Conservation (phyloP, 345 rosid species). For the Populus pruinosa region DNA sequence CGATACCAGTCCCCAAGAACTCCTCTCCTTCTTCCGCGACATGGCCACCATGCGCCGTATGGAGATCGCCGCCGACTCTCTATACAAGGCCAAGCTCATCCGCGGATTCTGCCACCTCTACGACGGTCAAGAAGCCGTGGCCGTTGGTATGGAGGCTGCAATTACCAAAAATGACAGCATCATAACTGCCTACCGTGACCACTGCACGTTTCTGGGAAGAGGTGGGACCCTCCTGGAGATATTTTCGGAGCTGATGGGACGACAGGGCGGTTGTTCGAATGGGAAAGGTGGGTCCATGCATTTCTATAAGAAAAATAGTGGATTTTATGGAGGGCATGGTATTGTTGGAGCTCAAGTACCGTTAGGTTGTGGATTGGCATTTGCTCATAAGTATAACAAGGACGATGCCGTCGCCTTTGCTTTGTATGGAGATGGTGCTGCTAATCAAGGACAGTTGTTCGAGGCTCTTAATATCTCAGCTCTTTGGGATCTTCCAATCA, state of each 20-base stretch:
- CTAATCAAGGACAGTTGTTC: conserved; percentile 95
- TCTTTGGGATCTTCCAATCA: conserved; percentile 92
- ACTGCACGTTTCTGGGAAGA: conserved; percentile 76
- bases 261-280: conserved; percentile 72
- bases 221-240: conserved; percentile 74
- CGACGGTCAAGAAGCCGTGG: conserved; percentile 96
- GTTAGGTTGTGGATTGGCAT: conserved; percentile 87
- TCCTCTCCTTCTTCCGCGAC: conserved; percentile 63
- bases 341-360: conserved; percentile 98
- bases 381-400: conserved; percentile 88
- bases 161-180: conserved; percentile 79
- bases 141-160: conserved; percentile 93
- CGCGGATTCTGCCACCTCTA: conserved; percentile 98
- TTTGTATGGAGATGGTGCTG: conserved; percentile 95
- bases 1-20: conserved; percentile 63
- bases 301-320: conserved; percentile 77
- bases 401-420: conserved; percentile 82
- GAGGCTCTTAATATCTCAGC: conserved; percentile 92
- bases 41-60: conserved; percentile 92
- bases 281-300: conserved; percentile 99
- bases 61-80: conserved; percentile 98
- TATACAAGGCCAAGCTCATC: conserved; percentile 96
- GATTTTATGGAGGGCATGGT: conserved; percentile 93
- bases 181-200: conserved; percentile 91
- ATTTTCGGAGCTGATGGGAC: conserved; percentile 92